Evolutionary conservation across 306 rosid genomes (phyloP).

Genomic region (Trifolium pratense): DNA sequence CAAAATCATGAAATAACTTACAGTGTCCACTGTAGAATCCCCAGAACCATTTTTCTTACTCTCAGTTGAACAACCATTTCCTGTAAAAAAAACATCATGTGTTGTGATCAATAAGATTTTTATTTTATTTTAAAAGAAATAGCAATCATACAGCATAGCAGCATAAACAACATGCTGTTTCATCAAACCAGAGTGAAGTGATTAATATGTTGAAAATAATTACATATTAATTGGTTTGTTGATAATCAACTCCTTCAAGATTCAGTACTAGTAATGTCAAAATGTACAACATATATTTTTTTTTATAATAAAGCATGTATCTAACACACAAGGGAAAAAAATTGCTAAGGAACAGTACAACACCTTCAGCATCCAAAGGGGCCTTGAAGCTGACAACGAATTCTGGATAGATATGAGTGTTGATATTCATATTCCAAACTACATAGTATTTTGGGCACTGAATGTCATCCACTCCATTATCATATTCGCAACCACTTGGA

Average conservation of each 20-base stretch:
- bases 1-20: conserved; percentile 36
- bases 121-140: too few relatives aligned
- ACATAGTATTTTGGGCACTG: conserved; percentile 55
- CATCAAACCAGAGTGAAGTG: conserved; percentile 45
- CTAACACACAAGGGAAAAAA: neutral
- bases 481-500: conserved; percentile 74
- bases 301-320: conserved; percentile 9
- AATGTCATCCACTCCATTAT: conserved; percentile 81
- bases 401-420: conserved; percentile 84
- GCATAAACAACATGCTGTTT: conserved; percentile 44
- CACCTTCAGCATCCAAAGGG: conserved; percentile 64
- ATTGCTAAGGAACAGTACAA: conserved; percentile 33
- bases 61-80: conserved; percentile 42
- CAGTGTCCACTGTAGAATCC: conserved; percentile 54
- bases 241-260: conserved; percentile 17
- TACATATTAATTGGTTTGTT: conserved; percentile 35
- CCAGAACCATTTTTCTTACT: conserved; percentile 55
- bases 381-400: conserved; percentile 73
- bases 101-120: too few relatives aligned
- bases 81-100: too few relatives aligned
- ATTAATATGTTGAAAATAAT: conserved; percentile 39
- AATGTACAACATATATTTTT: conserved; percentile 6
- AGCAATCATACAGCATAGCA: conserved; percentile 35
- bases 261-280: conserved; percentile 1
- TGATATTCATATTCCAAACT: conserved; percentile 82